These are phyloP conservation scores for Xylaria sp. DNA, from an alignment of 2,329 filamentous ascomycete species.

Conservation along the genomic window DNA sequence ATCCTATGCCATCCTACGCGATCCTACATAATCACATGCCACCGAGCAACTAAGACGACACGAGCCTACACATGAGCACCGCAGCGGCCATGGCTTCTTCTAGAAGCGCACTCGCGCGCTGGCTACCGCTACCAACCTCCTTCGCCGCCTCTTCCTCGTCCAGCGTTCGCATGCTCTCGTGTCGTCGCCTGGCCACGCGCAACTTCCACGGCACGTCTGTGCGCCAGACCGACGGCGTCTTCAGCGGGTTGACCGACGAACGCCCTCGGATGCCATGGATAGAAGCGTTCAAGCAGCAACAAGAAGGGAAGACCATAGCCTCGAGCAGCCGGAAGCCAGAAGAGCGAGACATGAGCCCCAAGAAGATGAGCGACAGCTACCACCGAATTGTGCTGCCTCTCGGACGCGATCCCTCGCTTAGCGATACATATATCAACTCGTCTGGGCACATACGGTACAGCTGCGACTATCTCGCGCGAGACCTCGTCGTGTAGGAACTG, in stretches of 20 bases:
- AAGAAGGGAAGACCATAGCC: constrained; percentile 51
- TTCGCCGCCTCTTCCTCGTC: background rate
- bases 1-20: background rate
- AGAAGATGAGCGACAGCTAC: constrained; percentile 77
- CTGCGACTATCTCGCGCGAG: background rate
- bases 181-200: constrained; percentile 22
- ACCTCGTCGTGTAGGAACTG: background rate
- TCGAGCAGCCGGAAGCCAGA: constrained; percentile 38
- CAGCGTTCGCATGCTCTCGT: constrained; percentile 4
- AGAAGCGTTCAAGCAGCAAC: constrained; percentile 69
- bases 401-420: constrained; percentile 78
- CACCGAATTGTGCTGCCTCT: constrained; percentile 75
- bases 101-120: constrained; percentile 31
- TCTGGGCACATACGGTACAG: constrained; percentile 75
- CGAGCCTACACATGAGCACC: background rate
- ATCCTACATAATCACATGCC: background rate
- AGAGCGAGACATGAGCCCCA: constrained; percentile 69
- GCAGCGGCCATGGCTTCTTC: constrained; percentile 37
- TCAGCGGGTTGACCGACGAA: constrained; percentile 50
- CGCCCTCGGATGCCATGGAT: constrained; percentile 69
- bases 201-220: constrained; percentile 41
- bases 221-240: constrained; percentile 52
- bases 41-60: background rate
- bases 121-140: constrained; percentile 35
- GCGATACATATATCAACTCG: constrained; percentile 81